A percentile compares a stretch with the other conserved stretches of the same genome.
Conservation (phyloP, 2,329 filamentous ascomycete species). For the Mollisia scopiformis region DNA sequence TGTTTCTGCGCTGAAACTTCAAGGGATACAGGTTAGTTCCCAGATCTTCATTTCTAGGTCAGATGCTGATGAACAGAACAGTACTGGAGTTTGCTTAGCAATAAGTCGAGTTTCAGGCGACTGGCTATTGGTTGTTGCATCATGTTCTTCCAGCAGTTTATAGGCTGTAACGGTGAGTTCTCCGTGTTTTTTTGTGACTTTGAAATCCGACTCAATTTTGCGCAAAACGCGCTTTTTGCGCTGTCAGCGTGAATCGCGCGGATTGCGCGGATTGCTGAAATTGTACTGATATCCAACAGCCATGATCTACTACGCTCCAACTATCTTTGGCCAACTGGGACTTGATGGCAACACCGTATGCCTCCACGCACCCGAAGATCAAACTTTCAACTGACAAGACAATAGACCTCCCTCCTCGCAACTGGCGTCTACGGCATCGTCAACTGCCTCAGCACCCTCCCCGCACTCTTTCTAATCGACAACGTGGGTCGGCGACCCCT, state of each 20-base stretch:
- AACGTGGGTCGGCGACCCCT: slow-evolving; percentile 39
- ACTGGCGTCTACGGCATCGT: slow-evolving; percentile 61
- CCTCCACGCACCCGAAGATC: not conserved
- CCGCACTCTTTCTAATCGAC: slow-evolving; percentile 39
- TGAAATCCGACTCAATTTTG: too few relatives aligned
- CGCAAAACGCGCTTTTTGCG: too few relatives aligned
- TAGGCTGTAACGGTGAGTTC: slow-evolving; percentile 23
- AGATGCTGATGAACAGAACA: slow-evolving; percentile 2
- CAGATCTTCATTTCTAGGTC: too few relatives aligned
- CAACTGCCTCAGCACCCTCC: slow-evolving; percentile 50
- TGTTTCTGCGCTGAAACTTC: slow-evolving; percentile 17
- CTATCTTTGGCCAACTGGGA: slow-evolving; percentile 49
- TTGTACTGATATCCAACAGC: not conserved
- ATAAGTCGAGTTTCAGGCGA: slow-evolving; percentile 23
- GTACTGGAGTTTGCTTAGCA: slow-evolving; percentile 25
- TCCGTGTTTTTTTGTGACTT: too few relatives aligned
- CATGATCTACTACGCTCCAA: slow-evolving; percentile 45
- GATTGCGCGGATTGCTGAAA: too few relatives aligned
- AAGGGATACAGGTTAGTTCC: slow-evolving; percentile 6
- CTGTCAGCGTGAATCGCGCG: too few relatives aligned
- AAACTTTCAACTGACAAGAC: not conserved
- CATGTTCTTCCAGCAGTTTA: slow-evolving; percentile 40
- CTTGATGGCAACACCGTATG: slow-evolving; percentile 42
- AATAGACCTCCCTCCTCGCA: slow-evolving; percentile 49
- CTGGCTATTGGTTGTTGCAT: slow-evolving; percentile 25